Evolutionary conservation across 306 rosid genomes (phyloP), one percentile per base, ranked within the genome.

Genomic region (Gastrolobium bilobum): DNA sequence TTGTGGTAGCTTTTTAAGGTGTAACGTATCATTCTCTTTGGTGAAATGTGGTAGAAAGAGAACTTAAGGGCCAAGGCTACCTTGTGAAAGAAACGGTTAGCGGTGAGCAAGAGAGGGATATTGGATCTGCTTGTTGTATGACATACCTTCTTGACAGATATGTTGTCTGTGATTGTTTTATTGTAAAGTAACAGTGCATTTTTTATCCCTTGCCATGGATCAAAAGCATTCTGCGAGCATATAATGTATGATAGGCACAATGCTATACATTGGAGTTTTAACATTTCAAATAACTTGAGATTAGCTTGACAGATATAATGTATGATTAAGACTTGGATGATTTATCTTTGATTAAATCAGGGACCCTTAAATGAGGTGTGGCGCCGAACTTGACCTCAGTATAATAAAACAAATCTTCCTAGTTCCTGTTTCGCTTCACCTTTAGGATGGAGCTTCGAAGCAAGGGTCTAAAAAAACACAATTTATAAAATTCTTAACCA

Each of bases 21-120:
- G 87, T 26, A 39, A 79, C 67, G 31, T 86, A 69, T 70, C 83
- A 78, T 80, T 81, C 82, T 59, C 76, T 53, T 43, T 60, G 81
- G 77, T 39, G 43, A 78, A 59, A 56, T 53, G 54, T 60, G 81
- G 29, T 53, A 35, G 74, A 68, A 46, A 3, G 69, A 61, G 68
- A 69, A 44, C 81, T 68, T 61, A 7, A 53, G 63, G 42, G 57
- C 58, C 54, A 84, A 68, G 81, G 47, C 86, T 77, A 57, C 64
- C 29, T 67, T 54, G 48, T 59, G 79, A 77, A 86, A 74, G 64
- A 75, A 78, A 68, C 67, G 44, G 38, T 26, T 31, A 44, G 59
- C 9, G 44, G 70, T 33, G 37, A 70, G 67, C 64, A n/a, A 76
- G 88, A 80, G 66, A 75, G 78, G 79, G 79, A 79, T 78, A 44